Evolutionary conservation across 192 early-diverging fungal genomes (phyloP).

Genomic region (Coemansia sp.): DNA sequence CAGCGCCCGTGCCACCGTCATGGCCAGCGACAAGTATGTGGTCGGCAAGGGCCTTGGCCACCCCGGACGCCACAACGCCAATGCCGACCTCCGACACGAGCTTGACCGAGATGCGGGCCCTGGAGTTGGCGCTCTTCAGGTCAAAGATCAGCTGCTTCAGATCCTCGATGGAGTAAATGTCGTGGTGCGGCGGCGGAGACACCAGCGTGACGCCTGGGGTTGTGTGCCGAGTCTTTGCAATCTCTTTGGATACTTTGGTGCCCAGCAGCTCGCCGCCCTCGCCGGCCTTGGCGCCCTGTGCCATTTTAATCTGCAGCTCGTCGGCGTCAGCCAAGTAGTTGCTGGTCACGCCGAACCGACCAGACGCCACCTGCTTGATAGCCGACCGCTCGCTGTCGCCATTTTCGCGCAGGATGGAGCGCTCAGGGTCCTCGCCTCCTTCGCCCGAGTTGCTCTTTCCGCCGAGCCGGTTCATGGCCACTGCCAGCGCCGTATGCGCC

Average conservation of each 20-base stretch:
- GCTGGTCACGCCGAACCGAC: constrained; percentile 95
- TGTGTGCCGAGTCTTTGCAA: constrained; percentile 86
- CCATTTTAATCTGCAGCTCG: constrained; percentile 99
- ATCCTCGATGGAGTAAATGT: constrained; percentile 99
- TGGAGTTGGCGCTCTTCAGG: constrained; percentile 89
- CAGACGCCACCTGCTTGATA: constrained; percentile 98
- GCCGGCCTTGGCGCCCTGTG: constrained; percentile 98
- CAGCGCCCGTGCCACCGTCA: constrained; percentile 98
- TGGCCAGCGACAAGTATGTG: constrained; percentile 94
- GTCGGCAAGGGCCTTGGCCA: constrained; percentile 95
- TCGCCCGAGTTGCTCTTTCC: constrained; percentile 99
- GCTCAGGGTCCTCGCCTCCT: constrained; percentile 91
- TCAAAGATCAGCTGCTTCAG: constrained; percentile 99
- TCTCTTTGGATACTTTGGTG: constrained; percentile 70
- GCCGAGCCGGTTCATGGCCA: constrained; percentile 94
- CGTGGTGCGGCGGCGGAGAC: constrained; percentile 97
- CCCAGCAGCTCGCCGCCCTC: constrained; percentile 89
- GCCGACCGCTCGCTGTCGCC: constrained; percentile 85
- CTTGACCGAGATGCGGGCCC: constrained; percentile 93
- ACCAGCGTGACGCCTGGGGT: constrained; percentile 95
- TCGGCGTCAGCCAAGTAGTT: constrained; percentile 93
- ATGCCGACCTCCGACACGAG: constrained; percentile 97
- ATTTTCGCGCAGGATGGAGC: constrained; percentile 68
- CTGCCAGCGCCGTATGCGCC: constrained; percentile 84
- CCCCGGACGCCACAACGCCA: constrained; percentile 94